Base-by-base conservation (phyloP, 2,329 filamentous ascomycete genomes). In the Cladophialophora yegresii region DNA sequence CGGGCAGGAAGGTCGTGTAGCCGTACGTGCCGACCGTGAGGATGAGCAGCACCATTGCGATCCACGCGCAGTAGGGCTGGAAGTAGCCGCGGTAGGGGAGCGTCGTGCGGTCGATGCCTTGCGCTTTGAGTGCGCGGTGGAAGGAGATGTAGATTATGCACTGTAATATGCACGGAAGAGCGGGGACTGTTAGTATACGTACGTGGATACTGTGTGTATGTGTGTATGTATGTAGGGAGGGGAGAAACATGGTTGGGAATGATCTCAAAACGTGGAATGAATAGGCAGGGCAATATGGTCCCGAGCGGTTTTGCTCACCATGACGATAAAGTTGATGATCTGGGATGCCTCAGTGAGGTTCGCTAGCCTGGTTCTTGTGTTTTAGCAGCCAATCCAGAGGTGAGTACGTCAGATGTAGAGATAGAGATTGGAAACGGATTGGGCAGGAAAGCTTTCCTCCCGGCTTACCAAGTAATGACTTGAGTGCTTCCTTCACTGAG, bases 1-100 rank as follows among this genome's bases (percentile, higher is more conserved):
- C 36, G 0, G 87, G 86, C 57, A 91, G 73, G 71, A 92, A 93
- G 0, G 90, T 87, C 0, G 85, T 82, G 67, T 91, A 92, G 0
- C 89, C 89, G 13, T 87, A 86, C 3, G 91, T 85, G 69, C 90
- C 84, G 0, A 86, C 83, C 83, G 92, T 89, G 61, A 89, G 75
- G 45, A 84, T 83, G 4, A 87, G 89, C 54, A 84, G 85, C 0
- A 79, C 50, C 12, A 68, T 43, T 20, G 54, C 69, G 45, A 71
- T 64, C 30, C 64, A 71, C 7, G 81, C 84, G 63, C 82, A 81
- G 72, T 84, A 88, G 0, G 86, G 85, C 73, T 88, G 85, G 72
- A 85, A 81, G 55, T 77, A 82, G n/a, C 83, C 86, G 43, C 74
- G 79, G 76, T 88, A 89, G 0, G 86, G 85, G 23, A 87, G 76